Evolutionary conservation across 2,329 filamentous ascomycete species (phyloP).

Genomic region (Trichoderma citrinoviride): DNA sequence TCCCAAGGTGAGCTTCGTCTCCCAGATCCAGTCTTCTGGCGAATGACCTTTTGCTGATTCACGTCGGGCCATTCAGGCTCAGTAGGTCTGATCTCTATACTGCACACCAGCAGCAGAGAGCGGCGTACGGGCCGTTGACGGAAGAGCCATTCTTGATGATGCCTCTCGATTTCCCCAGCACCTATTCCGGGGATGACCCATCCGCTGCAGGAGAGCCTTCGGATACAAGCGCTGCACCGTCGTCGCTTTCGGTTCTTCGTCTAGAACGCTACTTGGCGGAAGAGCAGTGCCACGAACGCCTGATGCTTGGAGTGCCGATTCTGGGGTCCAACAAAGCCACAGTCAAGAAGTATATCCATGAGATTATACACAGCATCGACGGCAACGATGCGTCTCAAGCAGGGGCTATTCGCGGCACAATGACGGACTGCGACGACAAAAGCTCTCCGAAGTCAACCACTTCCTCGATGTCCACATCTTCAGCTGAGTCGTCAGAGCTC

Average conservation of each 20-base stretch:
- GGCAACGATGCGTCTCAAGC: not conserved
- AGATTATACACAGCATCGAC: not conserved
- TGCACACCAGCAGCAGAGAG: not conserved
- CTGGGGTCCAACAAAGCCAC: constrained; percentile 1
- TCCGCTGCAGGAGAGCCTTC: not conserved
- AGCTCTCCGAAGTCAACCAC: not conserved
- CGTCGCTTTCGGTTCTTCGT: not conserved
- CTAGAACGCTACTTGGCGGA: not conserved
- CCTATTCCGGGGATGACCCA: not conserved
- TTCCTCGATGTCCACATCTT: not conserved
- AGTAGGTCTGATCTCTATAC: not conserved
- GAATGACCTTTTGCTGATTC: not conserved
- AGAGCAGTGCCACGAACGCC: not conserved
- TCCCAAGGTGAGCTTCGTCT: not conserved
- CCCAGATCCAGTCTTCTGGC: too few relatives aligned
- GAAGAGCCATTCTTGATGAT: not conserved
- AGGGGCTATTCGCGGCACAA: not conserved
- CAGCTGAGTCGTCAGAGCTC: not conserved
- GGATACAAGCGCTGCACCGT: not conserved
- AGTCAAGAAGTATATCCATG: not conserved
- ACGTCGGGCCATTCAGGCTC: not conserved
- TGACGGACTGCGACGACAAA: not conserved
- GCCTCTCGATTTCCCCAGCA: not conserved
- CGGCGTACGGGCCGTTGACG: not conserved
- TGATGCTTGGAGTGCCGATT: not conserved